Evolutionary conservation across 768 basidiomycete species (phyloP).

Genomic region (Termitomyces sp.): DNA sequence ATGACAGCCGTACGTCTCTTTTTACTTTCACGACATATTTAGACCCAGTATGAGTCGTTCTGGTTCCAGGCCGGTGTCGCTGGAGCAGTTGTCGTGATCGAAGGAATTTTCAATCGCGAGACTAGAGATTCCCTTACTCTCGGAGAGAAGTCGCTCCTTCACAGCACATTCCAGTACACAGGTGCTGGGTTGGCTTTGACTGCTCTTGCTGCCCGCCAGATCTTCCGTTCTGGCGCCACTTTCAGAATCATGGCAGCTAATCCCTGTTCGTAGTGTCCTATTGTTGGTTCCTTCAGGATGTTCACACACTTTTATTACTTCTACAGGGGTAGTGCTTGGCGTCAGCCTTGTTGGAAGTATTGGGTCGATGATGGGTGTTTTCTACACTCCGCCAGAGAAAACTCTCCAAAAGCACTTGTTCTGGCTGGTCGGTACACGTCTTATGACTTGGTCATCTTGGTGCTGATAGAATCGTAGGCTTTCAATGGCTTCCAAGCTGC

Average conservation of each 20-base stretch:
- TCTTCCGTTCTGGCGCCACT: slow-evolving; percentile 65
- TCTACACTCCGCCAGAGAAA: slow-evolving; percentile 74
- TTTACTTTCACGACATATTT: neutral
- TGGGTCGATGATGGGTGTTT: slow-evolving; percentile 80
- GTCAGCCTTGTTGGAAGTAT: slow-evolving; percentile 75
- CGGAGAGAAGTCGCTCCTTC: slow-evolving; percentile 62
- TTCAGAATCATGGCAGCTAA: slow-evolving; percentile 79
- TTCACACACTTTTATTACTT: neutral
- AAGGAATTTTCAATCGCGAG: slow-evolving; percentile 71
- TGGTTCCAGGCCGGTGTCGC: slow-evolving; percentile 59
- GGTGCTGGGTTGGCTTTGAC: slow-evolving; percentile 75
- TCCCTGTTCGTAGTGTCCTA: slow-evolving; percentile 52
- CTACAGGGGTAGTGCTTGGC: slow-evolving; percentile 72
- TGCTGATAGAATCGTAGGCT: slow-evolving; percentile 34
- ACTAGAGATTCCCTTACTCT: slow-evolving; percentile 61
- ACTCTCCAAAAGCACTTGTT: slow-evolving; percentile 72
- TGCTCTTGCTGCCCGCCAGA: slow-evolving; percentile 70
- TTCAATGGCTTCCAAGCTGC: slow-evolving; percentile 87
- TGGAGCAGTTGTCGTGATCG: slow-evolving; percentile 57
- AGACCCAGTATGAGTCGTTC: neutral
- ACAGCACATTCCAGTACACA: slow-evolving; percentile 80
- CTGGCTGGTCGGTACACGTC: slow-evolving; percentile 56
- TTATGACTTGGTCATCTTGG: neutral
- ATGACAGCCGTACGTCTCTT: slow-evolving; percentile 43
- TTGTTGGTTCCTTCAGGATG: neutral